phyloP scores from a whole-genome alignment of 129 eudicot genomes.

The Escallonia rubra region DNA sequence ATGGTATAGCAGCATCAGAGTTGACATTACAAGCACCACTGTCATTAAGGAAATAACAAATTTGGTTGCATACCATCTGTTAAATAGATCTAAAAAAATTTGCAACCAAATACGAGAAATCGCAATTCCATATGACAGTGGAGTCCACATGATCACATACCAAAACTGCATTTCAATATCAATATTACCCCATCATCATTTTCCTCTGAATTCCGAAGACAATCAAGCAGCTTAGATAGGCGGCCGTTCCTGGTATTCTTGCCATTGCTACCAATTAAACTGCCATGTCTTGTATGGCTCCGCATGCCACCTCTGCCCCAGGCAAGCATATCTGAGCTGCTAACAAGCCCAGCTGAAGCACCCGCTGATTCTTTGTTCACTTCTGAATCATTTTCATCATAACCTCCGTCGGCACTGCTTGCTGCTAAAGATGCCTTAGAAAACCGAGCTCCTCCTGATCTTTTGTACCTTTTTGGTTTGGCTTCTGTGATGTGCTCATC shows the following conservation, averaged over 20 bases:
- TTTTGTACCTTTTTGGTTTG: conserved; percentile 46
- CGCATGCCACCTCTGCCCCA: conserved; percentile 88
- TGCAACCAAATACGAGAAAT: conserved; percentile 10
- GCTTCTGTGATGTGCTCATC: conserved; percentile 57
- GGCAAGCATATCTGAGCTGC: conserved; percentile 54
- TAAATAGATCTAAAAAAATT: background rate
- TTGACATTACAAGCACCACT: background rate
- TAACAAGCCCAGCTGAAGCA: conserved; percentile 45
- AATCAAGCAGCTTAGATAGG: conserved; percentile 54
- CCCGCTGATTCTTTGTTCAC: conserved; percentile 40
- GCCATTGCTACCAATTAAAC: conserved; percentile 28
- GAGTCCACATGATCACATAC: background rate
- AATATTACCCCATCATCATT: conserved; percentile 51
- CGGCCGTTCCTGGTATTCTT: conserved; percentile 41
- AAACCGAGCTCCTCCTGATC: conserved; percentile 43
- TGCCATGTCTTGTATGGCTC: conserved; percentile 64
- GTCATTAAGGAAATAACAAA: background rate
- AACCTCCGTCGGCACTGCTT: conserved; percentile 46
- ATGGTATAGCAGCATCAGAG: background rate
- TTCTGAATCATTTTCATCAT: conserved; percentile 52
- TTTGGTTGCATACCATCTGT: background rate
- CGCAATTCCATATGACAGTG: background rate
- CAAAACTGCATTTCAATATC: background rate
- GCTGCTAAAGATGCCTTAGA: conserved; percentile 48
- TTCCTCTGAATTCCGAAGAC: conserved; percentile 44